Evolutionary conservation across 352 stramenopile genomes (phyloP), one percentile per base, ranked within the genome.

Genomic region (Globisporangium ultimum): DNA sequence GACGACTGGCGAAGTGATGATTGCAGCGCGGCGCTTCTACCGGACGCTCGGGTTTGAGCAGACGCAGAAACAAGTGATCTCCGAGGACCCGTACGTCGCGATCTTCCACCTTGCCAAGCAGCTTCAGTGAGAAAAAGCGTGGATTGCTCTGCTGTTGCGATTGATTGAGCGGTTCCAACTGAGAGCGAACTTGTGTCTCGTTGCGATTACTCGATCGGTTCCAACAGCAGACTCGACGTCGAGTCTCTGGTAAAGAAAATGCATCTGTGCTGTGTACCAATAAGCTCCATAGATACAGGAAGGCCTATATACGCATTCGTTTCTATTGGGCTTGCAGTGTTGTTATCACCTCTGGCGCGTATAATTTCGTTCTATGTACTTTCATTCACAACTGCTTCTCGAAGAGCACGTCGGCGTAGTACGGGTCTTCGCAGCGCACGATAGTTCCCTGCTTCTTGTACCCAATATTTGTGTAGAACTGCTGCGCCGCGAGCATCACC

Each of bases 21-120:
- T 66, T 22, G 55, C 69, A 40, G 68, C 73, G 7, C 61, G 64
- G 8, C 55, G 53, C 11, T 82, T 82, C 53, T 82, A 82, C 55
- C 50, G 54, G 2, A 51, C 71, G 0, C 51, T 76, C n/a, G 73
- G 71, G 9, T 80, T 70, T 52, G 49, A 61, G 32, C 49, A 73
- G 18, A 45, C 54, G 4, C 49, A 67, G 17, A 72, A 42, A 32
- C 53, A 53, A 21, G 60, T 69, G 42, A 63, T 79, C 28, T 73
- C 70, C 0, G 54, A 74, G 20, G 59, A 76, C 9, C 72, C 70
- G 18, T 60, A 61, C 21, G 42, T 82, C 17, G 62, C 67, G 36
- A 58, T 66, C 22, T 73, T 73, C 55, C 48, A 75, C 43, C 58
- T 78, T 8, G 52, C 56, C 48, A 82, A 82, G 65, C 32, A 67